Evolutionary conservation across 2,329 filamentous ascomycete genomes (phyloP).

Genomic region (Hymenoscyphus occultus): DNA sequence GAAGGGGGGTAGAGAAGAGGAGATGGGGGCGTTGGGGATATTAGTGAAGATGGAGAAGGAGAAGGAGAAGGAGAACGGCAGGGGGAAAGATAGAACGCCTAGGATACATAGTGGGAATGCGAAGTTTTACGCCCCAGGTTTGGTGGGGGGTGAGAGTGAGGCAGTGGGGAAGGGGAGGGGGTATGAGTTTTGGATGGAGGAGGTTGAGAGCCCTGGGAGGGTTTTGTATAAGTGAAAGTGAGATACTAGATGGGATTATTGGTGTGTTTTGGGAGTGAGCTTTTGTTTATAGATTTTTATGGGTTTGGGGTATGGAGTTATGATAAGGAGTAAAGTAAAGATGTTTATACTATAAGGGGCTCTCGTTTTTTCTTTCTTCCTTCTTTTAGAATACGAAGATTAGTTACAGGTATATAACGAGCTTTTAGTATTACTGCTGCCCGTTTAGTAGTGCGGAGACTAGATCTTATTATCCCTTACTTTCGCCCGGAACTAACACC

Average conservation of each 20-base stretch:
- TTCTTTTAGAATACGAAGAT: no score
- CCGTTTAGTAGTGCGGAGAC: no score
- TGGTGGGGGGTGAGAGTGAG: not conserved
- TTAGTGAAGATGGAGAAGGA: no score
- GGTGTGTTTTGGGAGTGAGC: not conserved
- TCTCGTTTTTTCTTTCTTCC: no score
- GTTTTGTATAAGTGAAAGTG: not conserved
- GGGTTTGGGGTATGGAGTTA: not conserved
- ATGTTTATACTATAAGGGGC: not conserved
- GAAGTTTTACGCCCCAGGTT: conserved; percentile 13
- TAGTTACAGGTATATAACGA: no score
- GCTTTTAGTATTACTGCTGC: no score
- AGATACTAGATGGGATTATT: not conserved
- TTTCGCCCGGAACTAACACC: no score
- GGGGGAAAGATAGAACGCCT: no score
- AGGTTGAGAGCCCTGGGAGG: not conserved
- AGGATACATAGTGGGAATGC: conserved; percentile 4
- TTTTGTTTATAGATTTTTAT: not conserved
- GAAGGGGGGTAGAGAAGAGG: not conserved
- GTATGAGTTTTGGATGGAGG: not conserved
- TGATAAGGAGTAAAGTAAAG: not conserved
- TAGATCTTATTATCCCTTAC: no score
- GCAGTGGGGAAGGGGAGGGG: not conserved
- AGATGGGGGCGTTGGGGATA: no score
- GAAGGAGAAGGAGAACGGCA: no score